Base-by-base conservation (phyloP, 352 stramenopile species). In the Phytopythium aichiense region DNA sequence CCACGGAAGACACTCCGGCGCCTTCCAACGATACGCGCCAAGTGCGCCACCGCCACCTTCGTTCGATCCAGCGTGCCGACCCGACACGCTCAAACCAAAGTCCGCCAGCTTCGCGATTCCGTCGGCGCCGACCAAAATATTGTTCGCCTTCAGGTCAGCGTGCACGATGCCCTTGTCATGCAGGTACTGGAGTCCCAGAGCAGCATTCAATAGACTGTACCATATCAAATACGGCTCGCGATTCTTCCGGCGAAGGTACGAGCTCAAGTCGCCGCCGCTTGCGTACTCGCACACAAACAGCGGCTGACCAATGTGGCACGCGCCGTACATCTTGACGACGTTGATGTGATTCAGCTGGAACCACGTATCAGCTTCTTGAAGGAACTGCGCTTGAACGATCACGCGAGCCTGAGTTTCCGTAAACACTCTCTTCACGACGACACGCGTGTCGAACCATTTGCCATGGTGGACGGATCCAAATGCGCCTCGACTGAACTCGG, bases 211-310 rank as follows among this genome's bases (percentile, higher is more conserved):
- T 8, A 66, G 28, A 25, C 38, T 43, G 22, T 35, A 28, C 53
- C 64, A 66, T 20, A 56, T 58, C 20, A 42, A 33, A 30, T 31
- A 18, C 2, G 33, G 20, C 1, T 54, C n/a, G 0, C 15, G 40
- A n/a, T 50, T 12, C 15, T 66, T 63, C 7, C 16, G 33, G 38
- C 25, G 45, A 11, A 61, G 28, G n/a, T 52, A 66, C 0, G 53
- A 46, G 5, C 22, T 18, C 9, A 72, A 30, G n/a, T 60, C 67
- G 20, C 69, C 69, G 15, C 53, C 13, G 3, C 16, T 33, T 3
- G 65, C 65, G 16, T 59, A 49, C 25, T 76, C 69, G 54, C 60
- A 76, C 16, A 76, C 65, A 50, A 76, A 69, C 22, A 70, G 64
- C 9, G 65, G 61, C 4, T 52, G 65, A 0, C 55, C 45, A 15